Evolutionary conservation across 78 protist species (phyloP), one percentile per base, ranked within the genome.

Genomic region (Chrysochromulina parva): DNA sequence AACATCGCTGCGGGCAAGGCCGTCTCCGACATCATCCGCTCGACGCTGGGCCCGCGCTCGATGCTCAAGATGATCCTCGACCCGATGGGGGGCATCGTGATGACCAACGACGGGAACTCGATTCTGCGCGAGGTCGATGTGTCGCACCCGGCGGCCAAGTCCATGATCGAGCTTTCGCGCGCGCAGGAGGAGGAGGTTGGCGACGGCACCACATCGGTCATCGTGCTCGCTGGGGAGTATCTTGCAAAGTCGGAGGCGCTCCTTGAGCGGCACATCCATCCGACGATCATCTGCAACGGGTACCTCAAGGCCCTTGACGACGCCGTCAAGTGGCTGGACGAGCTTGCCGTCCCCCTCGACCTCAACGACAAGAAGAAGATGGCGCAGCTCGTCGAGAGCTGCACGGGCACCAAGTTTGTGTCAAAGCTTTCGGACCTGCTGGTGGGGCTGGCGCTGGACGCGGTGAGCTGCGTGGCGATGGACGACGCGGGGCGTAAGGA

Each of bases 31-130:
- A 95, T 99, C 76, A 87, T 99, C 47, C 88, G 98, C 50, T 96
- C 99, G 11, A 96, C 98, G 67, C 94, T 99, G 22, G 99, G 99
- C 59, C 99, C 99, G 52, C 92, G 95, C 57, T 92, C 99, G 74
- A 99, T 99, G 99, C 94, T 99, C 54, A 99, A 99, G 93, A 99
- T 99, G 99, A 92, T 99, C 26, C 95, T 99, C 50, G 98, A 97
- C 90, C 98, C 98, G 85, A 98, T 97, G 98, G 99, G 99, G 22
- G 97, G 98, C 22, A 52, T 91, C 62, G 96, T 96, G 59, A 93
- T 98, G 69, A 98, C 99, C 22, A 98, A 97, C 94, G 99, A 99
- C 92, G 99, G 99, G 47, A 97, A 99, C 92, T 96, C 99, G 16
- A 99, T 99, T 73, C 91, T 99, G 54, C 93, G 99, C 24, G 99